Evolutionary conservation across 164 flowering plant genomes (phyloP).

Genomic region (Chloranthus sessilifolius): DNA sequence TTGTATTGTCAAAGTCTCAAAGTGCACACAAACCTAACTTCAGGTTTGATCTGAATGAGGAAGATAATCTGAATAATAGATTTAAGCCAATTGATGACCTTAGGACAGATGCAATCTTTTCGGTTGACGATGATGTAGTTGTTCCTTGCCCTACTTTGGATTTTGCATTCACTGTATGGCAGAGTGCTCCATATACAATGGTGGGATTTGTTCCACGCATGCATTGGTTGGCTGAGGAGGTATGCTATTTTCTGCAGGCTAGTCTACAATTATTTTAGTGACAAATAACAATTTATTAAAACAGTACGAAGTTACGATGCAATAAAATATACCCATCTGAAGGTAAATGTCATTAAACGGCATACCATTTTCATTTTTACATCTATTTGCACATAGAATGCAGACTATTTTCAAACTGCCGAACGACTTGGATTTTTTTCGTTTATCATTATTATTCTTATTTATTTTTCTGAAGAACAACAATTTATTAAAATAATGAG

Average conservation of each 20-base stretch:
- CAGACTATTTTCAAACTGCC: too few relatives aligned
- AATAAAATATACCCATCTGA: too few relatives aligned
- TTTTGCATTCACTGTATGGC: constrained; percentile 52
- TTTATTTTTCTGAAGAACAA: too few relatives aligned
- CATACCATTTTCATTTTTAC: too few relatives aligned
- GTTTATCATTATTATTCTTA: too few relatives aligned
- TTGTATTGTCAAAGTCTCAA: constrained; percentile 38
- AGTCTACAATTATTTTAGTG: background rate
- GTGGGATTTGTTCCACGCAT: constrained; percentile 53
- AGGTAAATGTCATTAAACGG: too few relatives aligned
- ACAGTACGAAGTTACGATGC: too few relatives aligned
- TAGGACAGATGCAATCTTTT: constrained; percentile 53
- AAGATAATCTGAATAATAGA: constrained; percentile 44
- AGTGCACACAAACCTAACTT: constrained; percentile 38
- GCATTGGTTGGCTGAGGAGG: constrained; percentile 43
- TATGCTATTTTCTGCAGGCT: constrained; percentile 9
- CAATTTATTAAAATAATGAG: too few relatives aligned
- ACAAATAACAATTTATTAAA: too few relatives aligned
- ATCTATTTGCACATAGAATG: too few relatives aligned
- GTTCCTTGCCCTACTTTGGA: constrained; percentile 43
- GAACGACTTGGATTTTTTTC: too few relatives aligned
- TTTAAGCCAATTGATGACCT: constrained; percentile 43
- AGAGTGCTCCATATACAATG: constrained; percentile 47
- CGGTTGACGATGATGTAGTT: constrained; percentile 54
- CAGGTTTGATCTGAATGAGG: constrained; percentile 37